Evolutionary conservation across 257 asterid genomes (phyloP), one percentile per base, ranked within the genome.

Genomic region (Agastache rugosa): DNA sequence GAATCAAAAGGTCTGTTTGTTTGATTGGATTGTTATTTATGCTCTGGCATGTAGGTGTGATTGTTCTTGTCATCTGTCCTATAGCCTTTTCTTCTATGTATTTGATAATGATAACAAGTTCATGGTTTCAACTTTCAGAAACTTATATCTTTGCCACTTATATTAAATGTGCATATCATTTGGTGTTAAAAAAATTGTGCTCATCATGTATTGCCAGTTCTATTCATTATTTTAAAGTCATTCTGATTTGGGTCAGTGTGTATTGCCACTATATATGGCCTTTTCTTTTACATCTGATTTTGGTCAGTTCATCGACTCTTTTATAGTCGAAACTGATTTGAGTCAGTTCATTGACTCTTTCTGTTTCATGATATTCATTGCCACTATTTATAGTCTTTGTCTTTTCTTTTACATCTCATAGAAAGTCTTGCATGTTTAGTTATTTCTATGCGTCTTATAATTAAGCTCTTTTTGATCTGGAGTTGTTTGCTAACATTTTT

Each of bases 1-100:
- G 86, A 78, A 75, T 71, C 96, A 87, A 55, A 95, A 88, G 98
- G 99, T 95, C 69, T 67, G 79, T 58, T 41, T 81, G 45, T 64
- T 31, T 60, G 47, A 15, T 50, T 61, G 53, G 65, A 48, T 76
- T 75, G 39, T 63, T 37, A 37, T 31, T 69, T 77, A 47, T 58
- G 20, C 72, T 11, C 11, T 42, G 78, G 62, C 66, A 41, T 74
- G 22, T 17, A 34, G 35, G 61, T 17, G 15, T 42, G 63, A 16
- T 48, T 67, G 58, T 68, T 72, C 41, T 75, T 31, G 54, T 58
- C 56, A 58, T 62, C 53, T 14, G n/a, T 48, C 14, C 51, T 3
- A 48, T 48, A 35, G 31, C 44, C 42, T 68, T 73, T 50, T 54
- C 70, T 70, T 51, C 34, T 31, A 27, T 59, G 1, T 73, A 20